Evolutionary conservation across 331 rosid species (phyloP).

Genomic region (Rhamnella rubrinervis): DNA sequence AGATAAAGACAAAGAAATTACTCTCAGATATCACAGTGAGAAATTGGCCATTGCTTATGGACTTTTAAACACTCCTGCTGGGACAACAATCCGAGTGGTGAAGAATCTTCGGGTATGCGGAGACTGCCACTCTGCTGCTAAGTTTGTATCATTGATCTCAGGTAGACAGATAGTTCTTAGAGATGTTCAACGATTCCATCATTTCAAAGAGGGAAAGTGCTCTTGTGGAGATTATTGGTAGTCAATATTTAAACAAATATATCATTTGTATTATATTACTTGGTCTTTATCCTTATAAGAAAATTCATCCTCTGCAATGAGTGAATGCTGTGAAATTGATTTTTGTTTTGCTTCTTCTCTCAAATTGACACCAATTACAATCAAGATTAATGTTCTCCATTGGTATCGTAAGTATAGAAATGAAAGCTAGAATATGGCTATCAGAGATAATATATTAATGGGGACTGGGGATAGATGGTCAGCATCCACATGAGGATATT

Average conservation of each 20-base stretch:
- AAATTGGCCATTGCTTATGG: constrained; percentile 81
- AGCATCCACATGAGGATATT: too few species aligned
- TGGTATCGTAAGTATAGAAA: too few species aligned
- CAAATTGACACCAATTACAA: too few species aligned
- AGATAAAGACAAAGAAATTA: constrained; percentile 60
- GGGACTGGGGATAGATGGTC: too few species aligned
- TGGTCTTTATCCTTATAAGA: too few species aligned
- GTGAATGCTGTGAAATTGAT: too few species aligned
- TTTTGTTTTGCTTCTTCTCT: too few species aligned
- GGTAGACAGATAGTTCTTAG: constrained; percentile 70
- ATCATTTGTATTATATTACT: background rate
- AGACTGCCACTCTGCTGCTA: constrained; percentile 83
- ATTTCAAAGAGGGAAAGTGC: constrained; percentile 73
- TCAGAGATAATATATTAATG: too few species aligned
- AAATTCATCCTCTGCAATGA: too few species aligned
- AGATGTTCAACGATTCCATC: constrained; percentile 86
- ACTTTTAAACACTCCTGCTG: constrained; percentile 66
- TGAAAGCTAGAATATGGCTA: too few species aligned
- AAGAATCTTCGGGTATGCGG: constrained; percentile 81
- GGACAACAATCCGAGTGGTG: constrained; percentile 74
- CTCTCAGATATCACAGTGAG: constrained; percentile 86
- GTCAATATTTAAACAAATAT: constrained; percentile 13
- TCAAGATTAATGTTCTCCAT: too few species aligned
- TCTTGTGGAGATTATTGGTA: constrained; percentile 94
- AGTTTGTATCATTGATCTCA: constrained; percentile 63